A percentile compares a stretch with the other conserved stretches of the same genome.
These are phyloP conservation scores for Ascochyta pisi DNA, from an alignment of 2,329 filamentous ascomycete species.

Conservation along the genomic window DNA sequence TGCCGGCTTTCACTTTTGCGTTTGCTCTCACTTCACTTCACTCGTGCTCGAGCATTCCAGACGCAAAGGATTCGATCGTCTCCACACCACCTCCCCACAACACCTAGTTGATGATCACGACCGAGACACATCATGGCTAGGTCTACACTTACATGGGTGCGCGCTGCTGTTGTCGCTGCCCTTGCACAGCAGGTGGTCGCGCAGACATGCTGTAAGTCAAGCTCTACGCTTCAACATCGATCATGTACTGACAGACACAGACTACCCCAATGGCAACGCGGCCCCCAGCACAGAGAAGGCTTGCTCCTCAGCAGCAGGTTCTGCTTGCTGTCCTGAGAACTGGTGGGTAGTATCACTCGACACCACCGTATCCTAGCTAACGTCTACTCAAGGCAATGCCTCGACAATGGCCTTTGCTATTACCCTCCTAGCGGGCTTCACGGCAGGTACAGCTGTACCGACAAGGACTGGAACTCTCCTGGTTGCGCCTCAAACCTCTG, in stretches of 20 bases:
- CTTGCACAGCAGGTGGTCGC: constrained; percentile 27
- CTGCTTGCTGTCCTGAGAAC: constrained; percentile 46
- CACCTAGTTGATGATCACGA: constrained; percentile 12
- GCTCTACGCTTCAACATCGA: not conserved
- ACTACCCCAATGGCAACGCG: constrained; percentile 43
- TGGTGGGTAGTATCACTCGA: constrained; percentile 21
- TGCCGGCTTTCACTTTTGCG: constrained; percentile 1
- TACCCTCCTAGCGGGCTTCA: constrained; percentile 34
- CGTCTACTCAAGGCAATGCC: constrained; percentile 27
- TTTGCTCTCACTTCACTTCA: constrained; percentile 11
- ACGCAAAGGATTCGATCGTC: constrained; percentile 10
- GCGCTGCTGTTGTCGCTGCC: constrained; percentile 25
- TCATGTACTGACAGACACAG: constrained; percentile 27
- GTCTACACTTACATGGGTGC: constrained; percentile 27
- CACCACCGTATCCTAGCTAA: not conserved
- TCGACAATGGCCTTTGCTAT: constrained; percentile 48
- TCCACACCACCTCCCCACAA: constrained; percentile 3
- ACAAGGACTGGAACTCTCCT: constrained; percentile 41
- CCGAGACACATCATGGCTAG: constrained; percentile 22
- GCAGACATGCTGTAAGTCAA: constrained; percentile 41
- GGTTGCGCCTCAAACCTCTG: constrained; percentile 45
- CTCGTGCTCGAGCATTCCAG: constrained; percentile 12
- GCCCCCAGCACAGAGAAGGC: constrained; percentile 41
- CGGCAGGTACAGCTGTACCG: constrained; percentile 47
- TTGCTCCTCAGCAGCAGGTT: constrained; percentile 42